Base-by-base conservation (phyloP, 768 basidiomycete genomes). In the Clavulina sp. region DNA sequence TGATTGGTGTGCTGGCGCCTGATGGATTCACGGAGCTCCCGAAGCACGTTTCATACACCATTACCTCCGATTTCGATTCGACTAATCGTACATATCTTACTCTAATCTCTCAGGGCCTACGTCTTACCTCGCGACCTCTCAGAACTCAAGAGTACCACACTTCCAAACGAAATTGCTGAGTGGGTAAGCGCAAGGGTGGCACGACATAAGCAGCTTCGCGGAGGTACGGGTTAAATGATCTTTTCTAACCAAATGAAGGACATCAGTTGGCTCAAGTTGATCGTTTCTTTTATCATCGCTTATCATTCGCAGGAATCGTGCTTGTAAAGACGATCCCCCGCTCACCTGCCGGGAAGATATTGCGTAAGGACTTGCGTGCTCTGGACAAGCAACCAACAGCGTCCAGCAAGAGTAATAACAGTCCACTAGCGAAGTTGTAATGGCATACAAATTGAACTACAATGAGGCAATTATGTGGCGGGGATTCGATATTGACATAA, bases 21-120 rank as follows among this genome's bases (percentile, higher is more conserved):
- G 70, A 71, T 50, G 75, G 85, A 57, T 80, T 78, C 2, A 86
- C 89, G 0, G 89, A 95, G 64, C 68, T 87, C 3, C 89, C 88
- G 1, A 73, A 81, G 78, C 79, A 24, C 41, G 68, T 47, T 4
- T 3, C 43, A n/a, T 16, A 9, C 24, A 33, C 29, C 13, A 16
- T 31, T 26, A 26, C n/a, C 46, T 30, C 28, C 7, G 7, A 16
- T n/a, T n/a, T n/a, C n/a, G n/a, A n/a, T n/a, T n/a, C n/a, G n/a
- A n/a, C n/a, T 28, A 13, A 26, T 30, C 32, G 24, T 18, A 18
- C n/a, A 24, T 24, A 2, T 16, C 23, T 41, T 9, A 2, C 33
- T 29, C 13, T n/a, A n/a, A n/a, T n/a, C n/a, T n/a, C 41, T 26
- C 54, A 65, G 66, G 49, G 67, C 67, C 5, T 69, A 68, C 51